Evolutionary conservation across 1,284 basidiomycete genomes (phyloP).

Genomic region (Phenoliferia sp.): DNA sequence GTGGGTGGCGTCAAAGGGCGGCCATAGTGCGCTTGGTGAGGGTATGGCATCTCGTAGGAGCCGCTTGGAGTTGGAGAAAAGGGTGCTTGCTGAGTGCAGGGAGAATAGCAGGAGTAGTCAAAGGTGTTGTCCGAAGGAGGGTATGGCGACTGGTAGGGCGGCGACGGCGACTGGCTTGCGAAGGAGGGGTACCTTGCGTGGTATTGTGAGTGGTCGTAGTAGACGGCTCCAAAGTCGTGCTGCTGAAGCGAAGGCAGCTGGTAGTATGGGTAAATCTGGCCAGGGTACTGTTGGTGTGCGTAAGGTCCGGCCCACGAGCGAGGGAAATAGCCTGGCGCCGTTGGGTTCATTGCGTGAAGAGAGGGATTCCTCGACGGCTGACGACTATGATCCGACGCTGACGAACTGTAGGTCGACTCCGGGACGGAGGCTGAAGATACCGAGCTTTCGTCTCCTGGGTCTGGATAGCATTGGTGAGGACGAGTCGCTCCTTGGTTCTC

Average conservation of each 20-base stretch:
- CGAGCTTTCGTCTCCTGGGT: neutral
- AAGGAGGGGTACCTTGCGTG: neutral
- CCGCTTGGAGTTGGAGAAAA: neutral
- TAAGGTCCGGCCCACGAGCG: neutral
- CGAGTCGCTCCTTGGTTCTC: neutral
- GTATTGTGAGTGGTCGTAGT: slow-evolving; percentile 2
- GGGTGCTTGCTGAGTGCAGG: neutral
- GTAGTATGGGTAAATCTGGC: neutral
- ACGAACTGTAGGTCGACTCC: neutral
- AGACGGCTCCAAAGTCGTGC: neutral
- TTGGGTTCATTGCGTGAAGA: no score
- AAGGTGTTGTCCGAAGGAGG: neutral
- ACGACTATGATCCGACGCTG: neutral
- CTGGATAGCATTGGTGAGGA: neutral
- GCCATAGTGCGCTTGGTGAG: neutral
- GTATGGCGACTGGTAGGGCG: neutral
- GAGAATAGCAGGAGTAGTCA: neutral
- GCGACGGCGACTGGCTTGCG: neutral
- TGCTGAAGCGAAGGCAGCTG: neutral
- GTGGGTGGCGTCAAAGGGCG: neutral
- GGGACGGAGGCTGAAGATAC: neutral
- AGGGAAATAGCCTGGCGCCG: neutral
- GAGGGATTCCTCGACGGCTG: neutral
- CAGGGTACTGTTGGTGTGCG: neutral
- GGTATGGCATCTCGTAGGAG: neutral